Evolutionary conservation across 1,139 yeast genomes (phyloP), one percentile per base, ranked within the genome.

Genomic region (Candida pseudoviswanathii): DNA sequence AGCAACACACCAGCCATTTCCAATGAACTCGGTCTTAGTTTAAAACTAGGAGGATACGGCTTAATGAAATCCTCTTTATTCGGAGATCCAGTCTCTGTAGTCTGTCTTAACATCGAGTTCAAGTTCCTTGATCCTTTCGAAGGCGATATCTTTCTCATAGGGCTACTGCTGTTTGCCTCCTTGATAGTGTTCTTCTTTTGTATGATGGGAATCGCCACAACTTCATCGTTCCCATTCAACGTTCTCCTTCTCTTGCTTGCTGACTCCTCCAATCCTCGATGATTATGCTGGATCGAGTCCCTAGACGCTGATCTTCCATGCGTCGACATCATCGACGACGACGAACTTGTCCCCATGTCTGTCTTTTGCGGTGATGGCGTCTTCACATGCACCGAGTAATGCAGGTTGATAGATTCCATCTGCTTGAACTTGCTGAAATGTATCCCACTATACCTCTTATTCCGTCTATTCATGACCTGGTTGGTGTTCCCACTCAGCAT

Each of bases 381-480:
- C 16, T 33, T 45, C 26, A 41, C 8, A 9, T 53, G 57, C 25
- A 68, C 63, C 2, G 78, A 71, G 52, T 75, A 76, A 51, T 76
- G 80, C 42, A 60, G 65, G 24, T 70, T 63, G 31, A 76, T 75
- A 32, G 76, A 69, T 36, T 75, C 80, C 79, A 76, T 73, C 45
- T 67, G 65, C 51, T 61, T 65, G 58, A 73, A 73, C 42, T 67
- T 62, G 21, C 63, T 58, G 44, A 67, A 55, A 52, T 75, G 80
- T 44, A 68, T 59, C 5, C 70, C 69, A 43, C 71, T 65, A 51
- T 63, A 72, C 29, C 77, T 57, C 43, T 68, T 70, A 37, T 60
- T 60, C 22, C 67, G 52, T 25, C 61, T 51, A 11, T 51, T 46
- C 11, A 45, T 27, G 3, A 30, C 39, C 5, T 27, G 46, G 3